These are phyloP conservation scores for Fraxinus angustifolia DNA, from an alignment of 305 asterid genomes.

Conservation along the genomic window DNA sequence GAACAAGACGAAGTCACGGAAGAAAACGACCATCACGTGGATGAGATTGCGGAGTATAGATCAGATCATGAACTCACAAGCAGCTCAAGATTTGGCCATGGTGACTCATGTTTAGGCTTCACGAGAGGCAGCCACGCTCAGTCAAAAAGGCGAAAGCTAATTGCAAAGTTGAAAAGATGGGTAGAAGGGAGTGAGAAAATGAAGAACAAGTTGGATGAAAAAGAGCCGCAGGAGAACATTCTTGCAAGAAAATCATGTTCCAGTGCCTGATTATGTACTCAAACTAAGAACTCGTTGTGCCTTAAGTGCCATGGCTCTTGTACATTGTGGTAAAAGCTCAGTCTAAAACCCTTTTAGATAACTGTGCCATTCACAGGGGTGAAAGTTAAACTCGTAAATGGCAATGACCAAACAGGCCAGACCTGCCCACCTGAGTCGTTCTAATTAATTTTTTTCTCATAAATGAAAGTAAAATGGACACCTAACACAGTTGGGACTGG, in stretches of 20 bases:
- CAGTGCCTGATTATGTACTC: slow-evolving; percentile 32
- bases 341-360: not conserved
- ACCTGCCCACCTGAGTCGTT: not conserved
- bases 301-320: not conserved
- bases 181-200: slow-evolving; percentile 42
- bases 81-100: slow-evolving; percentile 17
- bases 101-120: slow-evolving; percentile 29
- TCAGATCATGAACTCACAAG: slow-evolving; percentile 31
- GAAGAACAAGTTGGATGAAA: slow-evolving; percentile 19
- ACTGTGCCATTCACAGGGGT: not conserved
- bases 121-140: slow-evolving; percentile 22
- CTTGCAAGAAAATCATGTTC: slow-evolving; percentile 46
- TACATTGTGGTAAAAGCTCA: not conserved
- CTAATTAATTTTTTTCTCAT: not conserved
- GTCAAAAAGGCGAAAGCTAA: slow-evolving; percentile 43
- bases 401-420: not conserved
- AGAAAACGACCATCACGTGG: slow-evolving; percentile 14
- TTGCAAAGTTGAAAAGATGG: slow-evolving; percentile 56
- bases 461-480: not conserved
- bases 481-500: too few relatives aligned
- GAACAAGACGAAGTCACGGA: slow-evolving; percentile 22
- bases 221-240: slow-evolving; percentile 32
- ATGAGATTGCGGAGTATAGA: slow-evolving; percentile 31
- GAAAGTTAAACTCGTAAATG: not conserved
- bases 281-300: not conserved